Base-by-base conservation (phyloP, 2,329 filamentous ascomycete species). In the Verticillium klebahnii region DNA sequence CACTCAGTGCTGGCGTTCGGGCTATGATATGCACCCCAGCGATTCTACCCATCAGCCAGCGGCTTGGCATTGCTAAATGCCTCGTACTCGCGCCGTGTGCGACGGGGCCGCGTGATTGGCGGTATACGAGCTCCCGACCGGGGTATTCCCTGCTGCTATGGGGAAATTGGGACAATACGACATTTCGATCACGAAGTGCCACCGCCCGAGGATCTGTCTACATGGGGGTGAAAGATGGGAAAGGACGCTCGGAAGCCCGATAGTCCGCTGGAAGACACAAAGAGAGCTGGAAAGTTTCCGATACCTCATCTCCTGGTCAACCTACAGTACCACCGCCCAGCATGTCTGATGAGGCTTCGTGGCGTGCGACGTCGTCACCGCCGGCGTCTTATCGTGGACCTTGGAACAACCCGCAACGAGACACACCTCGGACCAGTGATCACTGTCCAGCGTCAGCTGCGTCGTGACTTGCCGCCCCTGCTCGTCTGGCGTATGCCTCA, bases 391-490 rank as follows among this genome's bases (percentile, higher is more conserved):
- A 29, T 29, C 29, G 29, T 29, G 29, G 5, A 29, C 29, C 29
- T 29, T 29, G 40, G n/a, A n/a, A 3, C 63, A 64, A 3, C 61
- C 61, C 7, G 56, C 34, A n/a, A 25, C 9, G 15, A n/a, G 31
- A 17, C 63, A 64, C 8, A 50, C 40, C 11, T 63, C 52, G 5
- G 45, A 25, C 56, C 57, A 36, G 9, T 55, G 57, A 17, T 64
- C 63, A 11, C 63, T 62, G n/a, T 60, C 59, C 14, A 64, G 45
- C 17, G 40, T 56, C 29, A 64, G 11, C 23, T 59, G 56, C 25
- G 55, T 37, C 19, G 17, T 31, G 7, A 59, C 32, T 1, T 50
- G 61, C 19, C 25, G 40, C 5, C 63, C 63, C 17, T 52, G 32
- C 14, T 58, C 58, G 23, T 60, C 56, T 3, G 63, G 63, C 56